Evolutionary conservation across 2,329 filamentous ascomycete genomes (phyloP), one percentile per base, ranked within the genome.

Genomic region (Pseudocercospora macadamiae): DNA sequence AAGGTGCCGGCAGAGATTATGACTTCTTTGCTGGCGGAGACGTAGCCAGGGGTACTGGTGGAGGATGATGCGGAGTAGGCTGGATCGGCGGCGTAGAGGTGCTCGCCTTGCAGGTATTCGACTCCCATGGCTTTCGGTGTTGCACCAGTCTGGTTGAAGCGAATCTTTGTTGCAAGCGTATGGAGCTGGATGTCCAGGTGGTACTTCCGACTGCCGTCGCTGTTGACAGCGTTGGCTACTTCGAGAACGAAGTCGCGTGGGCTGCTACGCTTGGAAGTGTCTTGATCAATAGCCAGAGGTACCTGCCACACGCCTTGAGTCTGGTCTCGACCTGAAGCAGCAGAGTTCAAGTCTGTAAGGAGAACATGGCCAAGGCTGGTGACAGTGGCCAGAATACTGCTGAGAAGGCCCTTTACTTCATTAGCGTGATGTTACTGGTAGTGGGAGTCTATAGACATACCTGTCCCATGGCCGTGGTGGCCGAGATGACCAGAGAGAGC

Each of bases 121-220:
- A 79, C 76, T 56, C 76, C 77, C 21, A 71, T 74, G 1, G 77
- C 77, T 26, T 68, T 87, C 2, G 84, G 78, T 2, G 77, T 72
- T 51, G 82, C 81, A n/a, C 76, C 70, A 16, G 82, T 85, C 2
- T 86, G 82, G 34, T 89, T 86, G 64, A 87, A 89, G 34, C 78
- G 77, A 71, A 91, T 74, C 71, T 86, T 87, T 53, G 88, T 87
- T 61, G 84, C 89, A 45, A 89, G 76, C 32, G 81, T 84, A 73
- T 88, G 88, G 2, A 81, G 77, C 45, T 78, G 76, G 54, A 87
- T 76, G 59, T 85, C 82, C 1, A 87, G 79, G 42, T 79, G 81
- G 68, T 85, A 86, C 62, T 74, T 80, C 67, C 80, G 80, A 37
- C 75, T 77, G 26, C 83, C 83, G 59, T 84, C 76, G 2, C 65